Percentiles rank a stretch among this genome's conserved stretches.
Evolutionary conservation across 192 early-diverging fungal genomes (phyloP).

Genomic region (Cetraspora pellucida): DNA sequence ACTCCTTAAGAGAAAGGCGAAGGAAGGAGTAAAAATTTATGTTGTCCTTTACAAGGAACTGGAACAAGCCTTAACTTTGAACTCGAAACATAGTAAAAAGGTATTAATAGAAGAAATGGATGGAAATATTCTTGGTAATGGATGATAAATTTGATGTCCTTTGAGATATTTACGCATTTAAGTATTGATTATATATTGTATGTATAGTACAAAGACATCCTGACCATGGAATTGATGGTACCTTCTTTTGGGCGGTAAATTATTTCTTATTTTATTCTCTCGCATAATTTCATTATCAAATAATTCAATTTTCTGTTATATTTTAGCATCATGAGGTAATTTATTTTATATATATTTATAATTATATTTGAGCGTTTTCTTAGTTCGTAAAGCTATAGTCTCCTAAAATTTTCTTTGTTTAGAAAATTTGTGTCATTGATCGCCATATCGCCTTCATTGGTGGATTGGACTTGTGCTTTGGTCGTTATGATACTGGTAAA

Average conservation of each 20-base stretch:
- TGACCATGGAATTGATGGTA: slow-evolving; percentile 76
- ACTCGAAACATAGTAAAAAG: slow-evolving; percentile 76
- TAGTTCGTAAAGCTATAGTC: not conserved
- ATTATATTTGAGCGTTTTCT: not conserved
- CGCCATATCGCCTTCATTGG: slow-evolving; percentile 77
- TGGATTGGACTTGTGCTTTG: slow-evolving; percentile 81
- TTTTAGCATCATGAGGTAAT: slow-evolving; percentile 59
- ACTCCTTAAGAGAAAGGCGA: slow-evolving; percentile 76
- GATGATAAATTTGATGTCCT: not conserved
- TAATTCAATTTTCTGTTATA: not conserved
- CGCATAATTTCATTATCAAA: not conserved
- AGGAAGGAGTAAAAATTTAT: slow-evolving; percentile 86
- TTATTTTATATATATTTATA: not conserved
- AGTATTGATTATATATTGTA: not conserved
- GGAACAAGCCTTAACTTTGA: slow-evolving; percentile 70
- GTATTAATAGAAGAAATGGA: slow-evolving; percentile 67
- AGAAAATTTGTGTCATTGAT: slow-evolving; percentile 71
- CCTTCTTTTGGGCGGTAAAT: slow-evolving; percentile 80
- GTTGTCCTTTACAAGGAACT: slow-evolving; percentile 90
- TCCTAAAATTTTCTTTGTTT: not conserved
- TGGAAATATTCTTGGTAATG: slow-evolving; percentile 71
- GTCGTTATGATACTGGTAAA: slow-evolving; percentile 80
- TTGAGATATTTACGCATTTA: not conserved
- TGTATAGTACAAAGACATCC: slow-evolving; percentile 78
- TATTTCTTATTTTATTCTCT: not conserved